Evolutionary conservation across 495 filamentous ascomycete species (phyloP).

Genomic region (Tricharina praecox): DNA sequence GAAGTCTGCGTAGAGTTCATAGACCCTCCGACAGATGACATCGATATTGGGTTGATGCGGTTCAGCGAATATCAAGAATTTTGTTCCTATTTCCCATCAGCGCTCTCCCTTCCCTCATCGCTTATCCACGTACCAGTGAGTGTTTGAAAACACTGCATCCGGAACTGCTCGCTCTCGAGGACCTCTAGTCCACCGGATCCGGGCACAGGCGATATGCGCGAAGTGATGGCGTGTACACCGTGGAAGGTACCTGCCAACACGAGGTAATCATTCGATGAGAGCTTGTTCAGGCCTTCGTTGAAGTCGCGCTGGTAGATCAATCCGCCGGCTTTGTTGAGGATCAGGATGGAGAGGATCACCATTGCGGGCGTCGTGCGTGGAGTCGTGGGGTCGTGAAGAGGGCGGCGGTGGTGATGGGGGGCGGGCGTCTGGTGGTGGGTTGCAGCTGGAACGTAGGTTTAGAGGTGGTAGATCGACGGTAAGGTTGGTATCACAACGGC

Average conservation of each 20-base stretch:
- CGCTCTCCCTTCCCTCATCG: not conserved
- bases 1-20: conserved; percentile 90
- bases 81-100: conserved; percentile 44
- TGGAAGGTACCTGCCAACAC: conserved; percentile 98
- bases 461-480: no score
- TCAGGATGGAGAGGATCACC: conserved; percentile 83
- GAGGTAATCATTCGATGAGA: conserved; percentile 85
- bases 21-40: conserved; percentile 59
- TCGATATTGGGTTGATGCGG: conserved; percentile 80
- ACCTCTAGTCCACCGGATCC: conserved; percentile 55
- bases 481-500: no score
- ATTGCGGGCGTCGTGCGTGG: no score
- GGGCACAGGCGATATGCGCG: conserved; percentile 50
- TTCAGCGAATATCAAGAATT: conserved; percentile 91
- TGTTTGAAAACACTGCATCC: conserved; percentile 87
- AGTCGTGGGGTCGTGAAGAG: no score
- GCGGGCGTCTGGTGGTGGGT: no score
- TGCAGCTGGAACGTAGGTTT: no score
- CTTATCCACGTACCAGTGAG: conserved; percentile 36
- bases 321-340: conserved; percentile 96
- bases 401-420: no score
- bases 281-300: conserved; percentile 60
- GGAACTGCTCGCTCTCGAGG: conserved; percentile 78
- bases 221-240: conserved; percentile 85
- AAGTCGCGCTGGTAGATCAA: conserved; percentile 92